phyloP scores from a whole-genome alignment of 768 basidiomycete genomes.

The Termitomyces sp. region DNA sequence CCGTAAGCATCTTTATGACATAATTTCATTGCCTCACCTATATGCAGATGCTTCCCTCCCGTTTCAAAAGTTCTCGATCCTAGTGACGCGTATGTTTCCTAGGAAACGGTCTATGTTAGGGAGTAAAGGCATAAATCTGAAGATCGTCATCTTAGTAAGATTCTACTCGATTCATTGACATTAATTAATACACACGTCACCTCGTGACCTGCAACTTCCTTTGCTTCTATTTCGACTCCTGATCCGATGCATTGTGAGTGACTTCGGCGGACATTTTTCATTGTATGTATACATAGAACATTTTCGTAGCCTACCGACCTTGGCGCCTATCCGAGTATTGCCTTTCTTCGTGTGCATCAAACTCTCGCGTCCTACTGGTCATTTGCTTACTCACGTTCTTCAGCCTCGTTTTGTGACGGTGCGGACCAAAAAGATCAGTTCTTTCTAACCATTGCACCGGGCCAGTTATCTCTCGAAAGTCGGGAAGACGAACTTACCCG shows the following conservation, averaged over 20 bases:
- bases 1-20: background rate
- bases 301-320: background rate
- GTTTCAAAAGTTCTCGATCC: too few relatives aligned
- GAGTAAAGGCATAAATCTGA: background rate
- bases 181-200: too few relatives aligned
- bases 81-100: background rate
- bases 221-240: background rate
- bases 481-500: background rate
- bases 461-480: background rate
- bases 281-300: background rate
- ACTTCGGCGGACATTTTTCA: background rate
- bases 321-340: background rate
- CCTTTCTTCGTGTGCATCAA: background rate
- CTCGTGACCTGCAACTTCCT: background rate
- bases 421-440: too few relatives aligned
- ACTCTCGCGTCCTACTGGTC: background rate
- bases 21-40: background rate
- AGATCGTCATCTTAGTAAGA: background rate
- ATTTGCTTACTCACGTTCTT: background rate
- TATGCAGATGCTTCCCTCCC: background rate
- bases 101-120: background rate
- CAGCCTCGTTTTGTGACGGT: background rate
- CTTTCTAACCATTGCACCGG: background rate
- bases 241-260: background rate
- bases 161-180: too few relatives aligned